Base-by-base conservation (phyloP, 805 yeast species). In the Lipomyces yamanashiensis region DNA sequence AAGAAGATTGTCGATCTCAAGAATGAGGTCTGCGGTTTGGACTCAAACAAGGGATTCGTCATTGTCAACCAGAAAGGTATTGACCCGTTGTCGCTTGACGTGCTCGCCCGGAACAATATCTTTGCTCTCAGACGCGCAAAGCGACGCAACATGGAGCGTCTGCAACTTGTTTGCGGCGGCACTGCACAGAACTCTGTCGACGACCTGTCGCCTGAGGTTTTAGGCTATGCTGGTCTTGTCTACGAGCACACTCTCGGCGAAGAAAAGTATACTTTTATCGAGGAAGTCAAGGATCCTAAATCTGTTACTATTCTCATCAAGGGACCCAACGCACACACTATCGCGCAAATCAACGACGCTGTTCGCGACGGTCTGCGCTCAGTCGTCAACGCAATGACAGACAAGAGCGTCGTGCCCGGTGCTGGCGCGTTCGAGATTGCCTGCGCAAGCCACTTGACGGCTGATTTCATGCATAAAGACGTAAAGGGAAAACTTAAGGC, bases 141-240 rank as follows among this genome's bases (percentile, higher is more conserved):
- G 82, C 87, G 99, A 81, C 88, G 99, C 80, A 95, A 95, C 78
- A 93, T 95, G 99, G 99, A 95, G 80, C 87, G 99, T 76, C 82
- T 95, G 74, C 99, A 95, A 79, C 83, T 95, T 65, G 91, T 92
- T 58, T 90, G 96, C 67, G 99, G 98, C 37, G 99, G 99, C 71
- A 95, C 89, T 75, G 98, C 98, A 8, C 98, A 93, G 79, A 95
- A 95, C 78, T 88, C 97, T 13, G 98, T 92, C 52, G 99, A 95
- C 73, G 98, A 93, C 75, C 82, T 95, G 72, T 73, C 87, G 6
- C 91, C 96, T 3, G 83, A 81, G 1, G 81, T 90, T 6, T 82
- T 95, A 65, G 99, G 99, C 28, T 87, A 78, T 75, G 90, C 97
- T 15, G 98, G 98, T 19, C 81, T 84, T 61, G 96, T 95, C 9